Evolutionary conservation across 2,329 filamentous ascomycete genomes (phyloP), one percentile per base, ranked within the genome.

Genomic region (Diaporthe batatas): DNA sequence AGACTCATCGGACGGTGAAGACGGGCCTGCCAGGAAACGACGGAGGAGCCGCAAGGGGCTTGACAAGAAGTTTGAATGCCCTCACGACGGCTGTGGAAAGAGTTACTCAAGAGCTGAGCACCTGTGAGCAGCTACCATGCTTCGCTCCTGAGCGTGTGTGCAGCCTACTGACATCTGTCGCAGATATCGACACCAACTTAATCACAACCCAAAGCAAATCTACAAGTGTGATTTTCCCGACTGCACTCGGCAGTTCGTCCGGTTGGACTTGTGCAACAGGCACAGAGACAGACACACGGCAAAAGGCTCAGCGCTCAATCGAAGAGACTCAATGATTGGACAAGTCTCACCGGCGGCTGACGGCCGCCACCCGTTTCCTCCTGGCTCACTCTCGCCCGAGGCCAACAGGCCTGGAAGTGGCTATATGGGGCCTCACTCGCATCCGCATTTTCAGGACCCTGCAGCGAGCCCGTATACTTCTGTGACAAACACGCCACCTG

Each of bases 41-140:
- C 85, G 92, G 76, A 85, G 93, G 71, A 95, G 93, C 82, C 90
- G 93, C 76, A 95, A 95, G 81, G 92, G 92, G 3, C 84, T 94
- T 53, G 93, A 95, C 81, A 95, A 95, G 84, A 91, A 91, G 79
- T 96, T 95, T 76, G 92, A 93, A 79, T 99, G 96, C 80, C 92
- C 93, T 6, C 91, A 94, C 73, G 91, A 94, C 76, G 94, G 93
- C 51, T 99, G 96, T 79, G 95, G 94, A 53, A 99, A 98, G 86
- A 97, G 93, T 80, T 99, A 99, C 82, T 98, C 96, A 34, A 90
- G 96, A 80, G 96, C 96, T 11, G 96, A 98, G 83, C 96, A 99
- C 85, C 86, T 99, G 85, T 98, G 90, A 87, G 88, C 86, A 83
- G 32, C 49, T 44, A 49, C 62, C 21, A 44, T 42, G 25, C 25